Base-by-base conservation (phyloP, 768 basidiomycete genomes). In the Leucogyrophana mollusca region DNA sequence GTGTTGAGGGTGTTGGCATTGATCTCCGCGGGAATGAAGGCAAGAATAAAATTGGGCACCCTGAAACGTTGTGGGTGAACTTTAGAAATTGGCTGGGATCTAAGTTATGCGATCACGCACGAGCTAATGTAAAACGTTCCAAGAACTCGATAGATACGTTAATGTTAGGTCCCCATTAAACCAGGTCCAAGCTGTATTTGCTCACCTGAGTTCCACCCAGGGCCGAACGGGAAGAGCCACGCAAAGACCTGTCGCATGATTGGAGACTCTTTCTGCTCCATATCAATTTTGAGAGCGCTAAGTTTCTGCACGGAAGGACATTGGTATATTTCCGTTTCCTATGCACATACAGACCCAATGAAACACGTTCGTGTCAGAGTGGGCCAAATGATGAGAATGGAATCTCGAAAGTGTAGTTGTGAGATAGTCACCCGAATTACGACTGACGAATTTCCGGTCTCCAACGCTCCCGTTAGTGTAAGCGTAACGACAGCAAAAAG, bases 91-190 rank as follows among this genome's bases (percentile, higher is more conserved):
- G 33, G 45, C 21, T 41, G 34, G 41, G 43, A 47, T 14, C 47
- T 51, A 50, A 30, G 27, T 30, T 30, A 30, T 30, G 27, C 13
- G 43, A 43, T 50, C 35, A 79, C 90, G 60, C 64, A 94, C 92
- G 91, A 94, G 76, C 90, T 93, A 69, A 94, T 94, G 73, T 94
- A 94, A 74, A 94, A 93, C 16, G 93, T 94, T 51, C 89, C 93
- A 22, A 94, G 74, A 46, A 96, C 80, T 79, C 53, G 23, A 37
- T 43, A 27, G 57, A 54, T 43, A 57, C 48, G 56, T 39, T 38
- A 58, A 14, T 35, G 30, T 52, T 25, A 25, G 22, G 22, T 25
- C 45, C 23, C 30, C 38, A 27, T 23, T 36, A 34, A 33, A 18
- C 16, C 21, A 40, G 22, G 14, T 46, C 38, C 43, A 16, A 53